Evolutionary conservation across 345 rosid species (phyloP).

Genomic region (Leavenworthia alabamica): DNA sequence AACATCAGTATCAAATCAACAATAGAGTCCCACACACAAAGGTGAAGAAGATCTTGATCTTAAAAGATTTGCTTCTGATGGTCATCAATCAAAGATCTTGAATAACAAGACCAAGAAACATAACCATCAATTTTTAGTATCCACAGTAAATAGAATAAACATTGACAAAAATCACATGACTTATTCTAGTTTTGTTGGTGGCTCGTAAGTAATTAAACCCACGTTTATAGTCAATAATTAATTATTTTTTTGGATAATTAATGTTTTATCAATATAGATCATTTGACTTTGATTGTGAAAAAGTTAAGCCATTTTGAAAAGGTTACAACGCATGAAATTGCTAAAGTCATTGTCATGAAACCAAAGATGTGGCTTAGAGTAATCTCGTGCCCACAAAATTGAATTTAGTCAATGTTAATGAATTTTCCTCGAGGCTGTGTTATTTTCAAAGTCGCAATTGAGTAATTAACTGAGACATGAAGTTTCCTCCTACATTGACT

Average conservation of each 20-base stretch:
- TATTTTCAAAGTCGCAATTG: conserved; percentile 7
- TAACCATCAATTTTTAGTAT: background rate
- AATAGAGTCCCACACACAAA: conserved; percentile 20
- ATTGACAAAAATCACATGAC: background rate
- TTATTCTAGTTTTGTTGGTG: background rate
- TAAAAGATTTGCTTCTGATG: conserved; percentile 27
- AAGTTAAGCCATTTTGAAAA: conserved; percentile 15
- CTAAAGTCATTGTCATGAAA: conserved; percentile 24
- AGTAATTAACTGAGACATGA: conserved; percentile 12
- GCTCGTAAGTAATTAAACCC: background rate
- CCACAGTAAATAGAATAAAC: conserved; percentile 13
- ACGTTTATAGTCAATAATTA: background rate
- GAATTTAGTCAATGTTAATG: conserved; percentile 16
- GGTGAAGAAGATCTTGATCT: conserved; percentile 17
- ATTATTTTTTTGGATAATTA: background rate
- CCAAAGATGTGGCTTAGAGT: conserved; percentile 12
- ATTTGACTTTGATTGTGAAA: conserved; percentile 8
- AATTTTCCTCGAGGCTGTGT: conserved; percentile 7
- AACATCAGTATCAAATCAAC: conserved; percentile 13
- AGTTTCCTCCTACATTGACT: conserved; percentile 25
- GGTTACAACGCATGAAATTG: conserved; percentile 13
- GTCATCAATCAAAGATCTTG: conserved; percentile 13
- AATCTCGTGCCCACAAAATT: conserved; percentile 28
- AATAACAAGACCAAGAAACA: conserved; percentile 7
- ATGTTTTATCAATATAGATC: background rate